Base-by-base conservation (phyloP, 192 early-diverging fungal species). In the Backusella sp. region DNA sequence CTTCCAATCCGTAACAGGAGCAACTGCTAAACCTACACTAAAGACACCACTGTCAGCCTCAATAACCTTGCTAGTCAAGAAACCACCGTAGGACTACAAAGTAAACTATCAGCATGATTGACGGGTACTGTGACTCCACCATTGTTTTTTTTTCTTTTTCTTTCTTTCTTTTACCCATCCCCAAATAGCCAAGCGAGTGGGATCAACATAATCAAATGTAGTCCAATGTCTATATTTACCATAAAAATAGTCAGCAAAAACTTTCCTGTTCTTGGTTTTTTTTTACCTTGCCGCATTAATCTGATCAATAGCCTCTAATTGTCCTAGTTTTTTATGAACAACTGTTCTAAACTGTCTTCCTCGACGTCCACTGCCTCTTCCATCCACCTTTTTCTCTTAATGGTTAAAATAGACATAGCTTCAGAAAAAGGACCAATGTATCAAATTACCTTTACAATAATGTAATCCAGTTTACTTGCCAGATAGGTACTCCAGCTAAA, bases 1-100 rank as follows among this genome's bases (percentile, higher is more conserved):
- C 67, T 85, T 84, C 96, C 96, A 99, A 82, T 95, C 92, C 4
- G 96, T 97, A 11, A 99, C 97, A 4, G 97, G 97, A 9, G 97
- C 97, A 4, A 99, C 97, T 2, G 97, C 88, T 88, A 99, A 94
- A 15, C 91, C 96, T 3, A 92, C 85, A 39, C 83, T 85, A 84
- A 98, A 97, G 1, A 96, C 82, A 11, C 94, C 93, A 12, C 89
- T 88, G 77, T 97, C 85, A 9, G 89, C 87, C 81, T 99, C 97
- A 44, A 98, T 86, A 5, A 92, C 85, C 76, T 97, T 97, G 67
- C 91, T 70, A 0, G 95, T 91, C 79, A 93, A 82, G 79, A 91
- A 98, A 17, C 96, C 97, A 67, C 97, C 97, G 79, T 94, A 99
- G 0, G 93, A 95, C 93, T 91, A 68, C n/a, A 34, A n/a, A 49